Conservation (phyloP, 2,329 filamentous ascomycete species). For the Aspergillus hiratsukae region DNA sequence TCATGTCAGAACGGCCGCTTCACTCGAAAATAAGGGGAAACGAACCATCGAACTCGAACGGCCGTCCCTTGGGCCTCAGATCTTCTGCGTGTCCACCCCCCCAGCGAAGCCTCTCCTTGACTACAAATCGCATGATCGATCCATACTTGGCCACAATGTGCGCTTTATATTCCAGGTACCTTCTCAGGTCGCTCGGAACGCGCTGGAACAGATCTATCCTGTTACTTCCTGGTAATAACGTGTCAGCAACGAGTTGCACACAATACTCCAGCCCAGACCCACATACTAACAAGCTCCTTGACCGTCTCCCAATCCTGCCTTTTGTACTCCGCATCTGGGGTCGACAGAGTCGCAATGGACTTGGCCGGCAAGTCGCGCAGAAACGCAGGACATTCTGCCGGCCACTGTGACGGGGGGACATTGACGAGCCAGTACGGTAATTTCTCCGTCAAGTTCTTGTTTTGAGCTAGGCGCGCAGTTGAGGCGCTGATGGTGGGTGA, state of each 20-base stretch:
- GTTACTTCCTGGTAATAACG: conserved; percentile 50
- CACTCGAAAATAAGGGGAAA: neutral
- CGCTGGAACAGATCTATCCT: conserved; percentile 72
- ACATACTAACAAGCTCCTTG: conserved; percentile 53
- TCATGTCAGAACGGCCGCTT: conserved; percentile 11
- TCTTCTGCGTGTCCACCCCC: conserved; percentile 37
- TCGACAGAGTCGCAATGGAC: conserved; percentile 65
- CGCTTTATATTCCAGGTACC: conserved; percentile 68
- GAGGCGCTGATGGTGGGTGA: conserved; percentile 12
- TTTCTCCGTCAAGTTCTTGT: conserved; percentile 10
- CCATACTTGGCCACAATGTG: conserved; percentile 64
- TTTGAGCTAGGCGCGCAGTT: conserved; percentile 6
- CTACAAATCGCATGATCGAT: conserved; percentile 71
- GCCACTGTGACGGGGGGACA: conserved; percentile 59
- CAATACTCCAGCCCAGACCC: conserved; percentile 3
- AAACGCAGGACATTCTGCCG: conserved; percentile 66
- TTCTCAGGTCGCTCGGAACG: conserved; percentile 69
- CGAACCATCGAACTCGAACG: conserved; percentile 35
- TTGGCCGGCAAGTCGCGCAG: conserved; percentile 62
- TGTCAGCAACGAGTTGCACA: neutral
- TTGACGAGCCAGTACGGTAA: conserved; percentile 81
- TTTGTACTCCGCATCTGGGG: conserved; percentile 62
- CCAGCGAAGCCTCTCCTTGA: conserved; percentile 69
- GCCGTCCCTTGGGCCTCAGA: conserved; percentile 24
- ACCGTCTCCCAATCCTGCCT: conserved; percentile 67